Evolutionary conservation across 2,329 filamentous ascomycete genomes (phyloP), one percentile per base, ranked within the genome.

Genomic region (Colletotrichum endophyticum): DNA sequence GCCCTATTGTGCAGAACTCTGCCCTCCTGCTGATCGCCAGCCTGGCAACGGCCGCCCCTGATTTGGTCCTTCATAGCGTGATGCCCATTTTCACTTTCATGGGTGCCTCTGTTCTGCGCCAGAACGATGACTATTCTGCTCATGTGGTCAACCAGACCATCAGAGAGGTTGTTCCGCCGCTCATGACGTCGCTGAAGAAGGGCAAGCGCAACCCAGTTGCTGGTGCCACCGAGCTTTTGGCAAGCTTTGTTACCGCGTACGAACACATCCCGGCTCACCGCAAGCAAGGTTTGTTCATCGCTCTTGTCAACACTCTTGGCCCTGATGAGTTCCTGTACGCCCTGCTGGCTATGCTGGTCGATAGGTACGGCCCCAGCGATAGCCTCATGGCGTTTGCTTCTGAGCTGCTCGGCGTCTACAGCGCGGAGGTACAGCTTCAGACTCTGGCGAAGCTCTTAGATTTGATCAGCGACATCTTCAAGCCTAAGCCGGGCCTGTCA

Each of bases 11-110:
- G 8, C 98, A 99, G 83, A 98, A 98, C 82, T 93, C 94, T 8
- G 96, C 97, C 6, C 89, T 99, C 16, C 91, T 99, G 11, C 89
- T 99, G 30, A 95, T 99, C 74, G 96, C 96, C 28, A 94, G 93
- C 73, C 89, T 99, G 56, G 96, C 97, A 27, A 94, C 94, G 53
- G 95, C 96, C 79, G 95, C 95, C 0, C 97, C 98, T 0, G 96
- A 98, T 83, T 88, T 98, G 64, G 95, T 99, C 5, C 89, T 99
- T 73, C 96, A 99, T 85, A 98, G 96, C 80, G 95, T 99, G 70
- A 99, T 99, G 97, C 97, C 97, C 15, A 96, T 99, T 69, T 99
- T 99, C 86, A 99, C 97, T 0, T 98, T 99, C 83, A 98, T 99
- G 94, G 96, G 96, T 57, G 94, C 94, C 59, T 98, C 95, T 5